Conservation (phyloP, 176 grass and related monocot species). For the Oryza coarctata region DNA sequence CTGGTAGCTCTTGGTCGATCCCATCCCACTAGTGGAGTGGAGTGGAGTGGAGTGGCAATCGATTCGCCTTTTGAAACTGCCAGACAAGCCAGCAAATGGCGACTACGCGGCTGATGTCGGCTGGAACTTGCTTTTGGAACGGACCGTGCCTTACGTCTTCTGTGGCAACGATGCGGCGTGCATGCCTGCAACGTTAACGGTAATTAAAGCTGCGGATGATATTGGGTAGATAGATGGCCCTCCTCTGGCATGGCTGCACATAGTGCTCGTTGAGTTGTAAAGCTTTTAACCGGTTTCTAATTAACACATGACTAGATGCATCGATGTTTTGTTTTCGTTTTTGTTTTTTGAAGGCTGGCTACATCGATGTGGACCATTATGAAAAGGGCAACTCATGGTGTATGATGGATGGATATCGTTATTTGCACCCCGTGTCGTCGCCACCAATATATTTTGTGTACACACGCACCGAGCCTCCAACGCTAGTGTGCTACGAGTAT, state of each 20-base stretch:
- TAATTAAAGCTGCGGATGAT: neutral
- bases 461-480: neutral
- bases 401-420: slow-evolving; percentile 3
- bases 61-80: slow-evolving; percentile 18
- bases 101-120: slow-evolving; percentile 43
- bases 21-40: neutral
- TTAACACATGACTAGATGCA: neutral
- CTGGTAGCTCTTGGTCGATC: neutral
- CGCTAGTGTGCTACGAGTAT: too few species aligned
- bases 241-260: neutral
- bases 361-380: neutral
- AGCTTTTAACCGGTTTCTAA: neutral
- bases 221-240: neutral
- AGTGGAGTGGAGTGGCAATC: slow-evolving; percentile 8
- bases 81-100: neutral
- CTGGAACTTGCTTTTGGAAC: slow-evolving; percentile 16
- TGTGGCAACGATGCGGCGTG: neutral
- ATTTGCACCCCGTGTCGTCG: neutral
- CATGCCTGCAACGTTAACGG: neutral
- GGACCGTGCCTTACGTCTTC: neutral
- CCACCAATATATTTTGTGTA: neutral
- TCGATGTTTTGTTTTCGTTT: neutral
- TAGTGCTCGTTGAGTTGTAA: slow-evolving; percentile 34
- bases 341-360: neutral
- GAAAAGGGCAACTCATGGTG: neutral